Evolutionary conservation across 495 filamentous ascomycete species (phyloP), one percentile per base, ranked within the genome.

Genomic region (Xylaria longipes): DNA sequence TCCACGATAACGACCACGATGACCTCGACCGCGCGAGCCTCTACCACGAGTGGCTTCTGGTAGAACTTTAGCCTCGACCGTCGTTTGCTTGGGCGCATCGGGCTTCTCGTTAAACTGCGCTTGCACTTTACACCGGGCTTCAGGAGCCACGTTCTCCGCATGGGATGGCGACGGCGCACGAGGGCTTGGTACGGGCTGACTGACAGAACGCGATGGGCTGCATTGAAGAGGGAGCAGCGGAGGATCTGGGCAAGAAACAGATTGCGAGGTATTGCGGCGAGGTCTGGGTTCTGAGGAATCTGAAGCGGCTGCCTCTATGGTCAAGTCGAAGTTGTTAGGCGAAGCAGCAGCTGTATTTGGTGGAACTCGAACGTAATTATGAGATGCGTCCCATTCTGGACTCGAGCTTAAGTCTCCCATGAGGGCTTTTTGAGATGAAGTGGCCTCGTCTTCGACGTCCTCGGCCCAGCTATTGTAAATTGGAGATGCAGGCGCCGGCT

Each of bases 251-350:
- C 75, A 79, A 65, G 77, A 77, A 60, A 76, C 62, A 25, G 75
- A 76, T 29, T 79, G 77, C 35, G 77, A 72, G 56, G 77, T 79
- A 25, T 79, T 79, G 8, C 77, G 77, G 15, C 77, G 77, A 65
- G 73, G 77, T 33, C 76, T 77, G 15, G 66, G 22, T 7, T 77
- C 73, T 14, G 69, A 50, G 7, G 52, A 48, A 22, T 77, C 68
- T 15, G 65, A 68, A 43, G 58, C 64, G 17, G 45, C 48, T 45
- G 68, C 33, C 48, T 73, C 60, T 20, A 37, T 27, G 37, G 58
- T 45, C 50, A 68, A 65, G 29, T 71, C 73, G 11, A 69, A 65
- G 57, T 66, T 56, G n/a, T 61, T 20, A 39, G 73, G 66, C 43
- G 75, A 77, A 65, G 67, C 61, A 57, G 62, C 70, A 58, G 41